Conservation (phyloP, 345 rosid genomes). For the Sonneratia alba region DNA sequence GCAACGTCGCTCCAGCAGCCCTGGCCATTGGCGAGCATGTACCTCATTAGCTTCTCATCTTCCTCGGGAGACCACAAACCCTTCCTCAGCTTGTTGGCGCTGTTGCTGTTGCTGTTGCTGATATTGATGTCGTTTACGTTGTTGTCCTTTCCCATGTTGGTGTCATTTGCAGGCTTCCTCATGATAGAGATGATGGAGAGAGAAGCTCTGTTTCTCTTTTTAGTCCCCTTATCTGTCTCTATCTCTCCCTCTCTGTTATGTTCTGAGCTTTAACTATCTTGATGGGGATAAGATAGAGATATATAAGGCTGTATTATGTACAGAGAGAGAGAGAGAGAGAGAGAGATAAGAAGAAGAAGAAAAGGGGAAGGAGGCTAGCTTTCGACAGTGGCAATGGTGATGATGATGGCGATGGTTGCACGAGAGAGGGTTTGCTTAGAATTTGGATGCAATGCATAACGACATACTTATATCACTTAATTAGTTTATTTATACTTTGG, state of each 20-base stretch:
- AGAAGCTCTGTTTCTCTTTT: background rate
- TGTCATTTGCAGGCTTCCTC: conserved; percentile 10
- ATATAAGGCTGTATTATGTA: conserved; percentile 15
- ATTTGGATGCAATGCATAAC: conserved; percentile 20
- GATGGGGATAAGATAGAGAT: conserved; percentile 27
- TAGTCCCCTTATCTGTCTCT: background rate
- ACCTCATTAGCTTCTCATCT: conserved; percentile 67
- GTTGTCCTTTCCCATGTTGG: conserved; percentile 6
- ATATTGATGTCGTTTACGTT: background rate
- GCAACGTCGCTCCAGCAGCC: conserved; percentile 87
- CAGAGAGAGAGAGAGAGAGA: background rate
- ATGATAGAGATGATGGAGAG: background rate
- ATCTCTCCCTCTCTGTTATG: background rate
- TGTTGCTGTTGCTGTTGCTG: conserved; percentile 10
- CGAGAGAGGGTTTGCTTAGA: conserved; percentile 46
- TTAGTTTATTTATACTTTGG: conserved; percentile 1
- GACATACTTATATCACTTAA: background rate
- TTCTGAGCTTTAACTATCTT: conserved; percentile 9
- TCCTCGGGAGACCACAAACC: conserved; percentile 89
- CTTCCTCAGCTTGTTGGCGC: conserved; percentile 43
- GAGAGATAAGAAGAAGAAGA: conserved; percentile 18
- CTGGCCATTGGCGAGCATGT: conserved; percentile 63
- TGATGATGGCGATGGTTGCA: conserved; percentile 50
- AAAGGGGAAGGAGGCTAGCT: conserved; percentile 23
- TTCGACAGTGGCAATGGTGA: conserved; percentile 48